phyloP scores from a whole-genome alignment of 495 filamentous ascomycete species.

The Neurospora discreta region DNA sequence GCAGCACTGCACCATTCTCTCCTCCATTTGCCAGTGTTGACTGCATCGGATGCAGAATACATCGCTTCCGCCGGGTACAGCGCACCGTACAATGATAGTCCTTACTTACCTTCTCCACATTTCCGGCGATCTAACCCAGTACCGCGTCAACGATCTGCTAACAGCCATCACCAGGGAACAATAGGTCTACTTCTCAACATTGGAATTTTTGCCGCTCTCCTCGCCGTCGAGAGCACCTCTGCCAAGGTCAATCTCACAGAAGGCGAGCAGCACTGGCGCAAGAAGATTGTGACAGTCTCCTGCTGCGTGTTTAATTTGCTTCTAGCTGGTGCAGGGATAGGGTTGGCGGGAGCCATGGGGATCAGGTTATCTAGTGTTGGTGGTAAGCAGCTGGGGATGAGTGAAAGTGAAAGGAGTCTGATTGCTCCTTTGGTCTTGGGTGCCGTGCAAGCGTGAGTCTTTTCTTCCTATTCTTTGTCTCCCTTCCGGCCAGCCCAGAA shows the following conservation, averaged over 20 bases:
- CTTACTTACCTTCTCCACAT: neutral
- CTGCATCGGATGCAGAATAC: neutral
- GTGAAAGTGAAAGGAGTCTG: constrained; percentile 3
- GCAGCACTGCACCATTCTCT: neutral
- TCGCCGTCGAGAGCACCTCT: constrained; percentile 10
- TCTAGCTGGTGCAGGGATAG: constrained; percentile 14
- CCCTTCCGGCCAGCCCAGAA: neutral
- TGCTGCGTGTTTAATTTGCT: constrained; percentile 17
- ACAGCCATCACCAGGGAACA: constrained; percentile 7
- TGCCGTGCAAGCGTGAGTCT: constrained; percentile 15
- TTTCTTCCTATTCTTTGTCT: neutral
- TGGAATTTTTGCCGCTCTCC: constrained; percentile 10
- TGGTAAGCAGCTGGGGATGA: neutral
- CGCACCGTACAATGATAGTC: neutral
- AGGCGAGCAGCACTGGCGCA: constrained; percentile 23
- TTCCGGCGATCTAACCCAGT: no score
- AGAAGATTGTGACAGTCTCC: constrained; percentile 17
- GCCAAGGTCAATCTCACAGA: constrained; percentile 13
- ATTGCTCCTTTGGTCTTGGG: constrained; percentile 14
- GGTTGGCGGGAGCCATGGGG: constrained; percentile 12
- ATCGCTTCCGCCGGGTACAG: neutral
- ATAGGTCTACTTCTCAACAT: constrained; percentile 15
- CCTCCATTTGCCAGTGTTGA: neutral
- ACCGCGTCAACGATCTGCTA: neutral
- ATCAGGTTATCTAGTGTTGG: constrained; percentile 1